Evolutionary conservation across 345 rosid genomes (phyloP).

Genomic region (Psidium guajava): DNA sequence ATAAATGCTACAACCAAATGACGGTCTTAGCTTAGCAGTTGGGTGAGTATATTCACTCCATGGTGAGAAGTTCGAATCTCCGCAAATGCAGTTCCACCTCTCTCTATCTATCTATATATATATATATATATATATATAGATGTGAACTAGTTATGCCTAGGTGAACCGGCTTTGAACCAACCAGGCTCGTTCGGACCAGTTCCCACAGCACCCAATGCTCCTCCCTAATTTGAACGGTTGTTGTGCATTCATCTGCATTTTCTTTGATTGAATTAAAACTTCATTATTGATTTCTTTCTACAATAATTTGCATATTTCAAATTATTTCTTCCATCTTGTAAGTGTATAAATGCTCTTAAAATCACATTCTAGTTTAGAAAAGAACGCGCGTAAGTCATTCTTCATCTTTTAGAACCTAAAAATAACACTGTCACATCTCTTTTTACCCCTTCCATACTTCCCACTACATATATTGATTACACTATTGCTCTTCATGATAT

Average conservation of each 20-base stretch:
- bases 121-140: no score
- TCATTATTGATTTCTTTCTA: not conserved
- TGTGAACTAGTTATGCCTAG: no score
- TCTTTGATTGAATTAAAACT: not conserved
- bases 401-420: not conserved
- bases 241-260: not conserved
- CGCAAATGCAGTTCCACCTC: not conserved
- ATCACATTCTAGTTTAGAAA: not conserved
- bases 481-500: not conserved
- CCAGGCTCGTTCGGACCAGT: not conserved
- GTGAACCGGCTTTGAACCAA: no score
- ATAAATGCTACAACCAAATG: not conserved
- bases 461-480: not conserved
- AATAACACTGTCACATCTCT: not conserved
- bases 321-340: not conserved
- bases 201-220: not conserved
- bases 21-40: not conserved
- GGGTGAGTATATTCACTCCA: not conserved
- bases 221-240: not conserved
- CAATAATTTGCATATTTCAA: not conserved
- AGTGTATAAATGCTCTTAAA: not conserved
- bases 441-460: not conserved
- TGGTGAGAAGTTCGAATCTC: not conserved
- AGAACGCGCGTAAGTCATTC: not conserved
- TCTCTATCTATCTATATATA: no score